phyloP scores from a whole-genome alignment of 1,139 yeast species.

The Suhomyces terraborum region DNA sequence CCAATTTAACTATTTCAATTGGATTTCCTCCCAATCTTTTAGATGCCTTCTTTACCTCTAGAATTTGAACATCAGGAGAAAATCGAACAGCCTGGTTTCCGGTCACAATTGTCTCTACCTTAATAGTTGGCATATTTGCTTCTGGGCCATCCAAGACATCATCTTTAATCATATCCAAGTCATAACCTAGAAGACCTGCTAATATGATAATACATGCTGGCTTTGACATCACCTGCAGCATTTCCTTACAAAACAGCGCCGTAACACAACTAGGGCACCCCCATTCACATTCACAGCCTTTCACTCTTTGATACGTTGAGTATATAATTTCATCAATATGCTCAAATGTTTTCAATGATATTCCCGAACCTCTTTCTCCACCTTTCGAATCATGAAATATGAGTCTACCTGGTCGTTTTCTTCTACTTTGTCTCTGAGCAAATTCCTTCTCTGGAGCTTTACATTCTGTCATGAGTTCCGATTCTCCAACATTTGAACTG shows the following conservation, averaged over 20 bases:
- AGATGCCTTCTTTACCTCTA: constrained; percentile 41
- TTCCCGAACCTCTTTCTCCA: constrained; percentile 76
- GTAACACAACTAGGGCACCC: constrained; percentile 93
- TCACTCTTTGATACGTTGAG: constrained; percentile 60
- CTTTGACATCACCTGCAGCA: constrained; percentile 79
- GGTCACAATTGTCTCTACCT: constrained; percentile 68
- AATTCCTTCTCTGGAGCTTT: constrained; percentile 96
- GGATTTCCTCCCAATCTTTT: background rate
- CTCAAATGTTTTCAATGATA: constrained; percentile 77
- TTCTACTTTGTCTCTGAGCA: constrained; percentile 63
- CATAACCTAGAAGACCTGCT: constrained; percentile 49
- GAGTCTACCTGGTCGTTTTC: constrained; percentile 83
- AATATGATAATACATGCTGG: constrained; percentile 81
- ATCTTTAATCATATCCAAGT: constrained; percentile 38
- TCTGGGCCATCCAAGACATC: constrained; percentile 80
- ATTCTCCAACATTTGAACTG: constrained; percentile 47
- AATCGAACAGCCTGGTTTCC: constrained; percentile 54
- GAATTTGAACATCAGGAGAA: constrained; percentile 58
- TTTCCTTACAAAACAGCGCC: constrained; percentile 76
- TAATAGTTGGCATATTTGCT: constrained; percentile 66
- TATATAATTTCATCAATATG: constrained; percentile 65
- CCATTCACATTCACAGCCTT: constrained; percentile 72
- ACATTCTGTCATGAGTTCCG: constrained; percentile 88
- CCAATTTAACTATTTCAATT: background rate
- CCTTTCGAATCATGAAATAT: constrained; percentile 84